Evolutionary conservation across 2,329 filamentous ascomycete species (phyloP), one percentile per base, ranked within the genome.

Genomic region (Hymenotorrendiella dingleyae): DNA sequence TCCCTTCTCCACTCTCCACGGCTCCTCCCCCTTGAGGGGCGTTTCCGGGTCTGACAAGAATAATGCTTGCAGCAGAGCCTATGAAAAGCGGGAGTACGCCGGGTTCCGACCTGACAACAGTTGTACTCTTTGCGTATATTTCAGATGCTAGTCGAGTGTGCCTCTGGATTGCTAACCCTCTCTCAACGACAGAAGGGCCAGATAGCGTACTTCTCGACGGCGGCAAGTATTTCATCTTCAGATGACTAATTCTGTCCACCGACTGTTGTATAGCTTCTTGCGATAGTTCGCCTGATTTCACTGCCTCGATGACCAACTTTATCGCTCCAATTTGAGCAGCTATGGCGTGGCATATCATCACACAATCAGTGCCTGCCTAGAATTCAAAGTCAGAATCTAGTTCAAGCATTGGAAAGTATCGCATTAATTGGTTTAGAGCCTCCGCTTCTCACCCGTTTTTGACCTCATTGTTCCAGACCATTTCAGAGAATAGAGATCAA

Each of bases 321-420:
- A 69, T 67, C 1, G 67, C 64, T 4, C 56, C 61, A 14, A 68
- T 53, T 45, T 70, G 67, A 26, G 64, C 60, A 5, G 58, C 54
- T 42, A 64, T 64, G 1, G 66, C 68, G 47, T 70, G 66, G 32
- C 66, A 69, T n/a, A 71, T 56, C 65, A 70, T 69, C 5, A 67
- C 53, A 40, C 64, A 68, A 43, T 71, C 67, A 36, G 62, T 63
- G 16, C 68, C 67, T 23, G 67, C 65, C 54, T 55, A 28, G 3
- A 26, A 29, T 21, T 33, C 11, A 24, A 17, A 28, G 24, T 17
- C n/a, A 23, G 26, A 20, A n/a, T n/a, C n/a, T n/a, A n/a, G n/a
- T n/a, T n/a, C n/a, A n/a, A n/a, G n/a, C n/a, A n/a, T n/a, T n/a
- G n/a, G n/a, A n/a, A n/a, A n/a, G n/a, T n/a, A n/a, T n/a, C n/a